Base-by-base conservation (phyloP, 805 yeast species). In the Candida pseudofarinosa region DNA sequence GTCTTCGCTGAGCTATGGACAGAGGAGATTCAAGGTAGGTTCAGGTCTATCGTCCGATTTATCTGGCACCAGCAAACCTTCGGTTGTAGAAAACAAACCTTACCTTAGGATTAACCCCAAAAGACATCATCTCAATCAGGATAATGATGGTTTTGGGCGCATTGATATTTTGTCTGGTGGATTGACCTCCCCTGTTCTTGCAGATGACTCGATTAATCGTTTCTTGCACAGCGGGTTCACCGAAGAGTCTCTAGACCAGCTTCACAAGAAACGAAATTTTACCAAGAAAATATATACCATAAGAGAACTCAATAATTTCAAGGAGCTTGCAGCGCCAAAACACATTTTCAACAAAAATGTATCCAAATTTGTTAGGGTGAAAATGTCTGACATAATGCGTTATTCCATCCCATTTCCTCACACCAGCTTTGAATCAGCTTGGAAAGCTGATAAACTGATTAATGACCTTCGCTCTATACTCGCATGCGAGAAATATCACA, bases 381-480 rank as follows among this genome's bases (percentile, higher is more conserved):
- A 42, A 36, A 42, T 56, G 46, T 45, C 55, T 2, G 38, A 45
- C 28, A 20, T 51, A 17, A 19, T 51, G 17, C 43, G 42, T 26
- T 51, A 40, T 34, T 43, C 48, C 14, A 42, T 41, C 5, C 31
- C n/a, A 7, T 28, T 48, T 4, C 53, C 47, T 4, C 42, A 42
- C n/a, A 38, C 51, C 19, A 40, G 44, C 15, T 59, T 60, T 45
- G 42, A 45, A 12, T 42, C 55, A 2, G 55, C 54, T 3, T 52
- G 58, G 56, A 49, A 52, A 34, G 62, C 62, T 10, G 56, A 52
- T 4, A 58, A 46, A 39, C 44, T 46, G 2, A 44, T 63, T 37
- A 34, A 36, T 4, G 65, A 63, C 13, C 42, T 58, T 1, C 37
- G 47, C n/a, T 31, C 31, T 7, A 33, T 14, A 2, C 26, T 58